These are phyloP conservation scores for Amyloporia xantha DNA, from an alignment of 768 basidiomycete genomes.

Conservation along the genomic window DNA sequence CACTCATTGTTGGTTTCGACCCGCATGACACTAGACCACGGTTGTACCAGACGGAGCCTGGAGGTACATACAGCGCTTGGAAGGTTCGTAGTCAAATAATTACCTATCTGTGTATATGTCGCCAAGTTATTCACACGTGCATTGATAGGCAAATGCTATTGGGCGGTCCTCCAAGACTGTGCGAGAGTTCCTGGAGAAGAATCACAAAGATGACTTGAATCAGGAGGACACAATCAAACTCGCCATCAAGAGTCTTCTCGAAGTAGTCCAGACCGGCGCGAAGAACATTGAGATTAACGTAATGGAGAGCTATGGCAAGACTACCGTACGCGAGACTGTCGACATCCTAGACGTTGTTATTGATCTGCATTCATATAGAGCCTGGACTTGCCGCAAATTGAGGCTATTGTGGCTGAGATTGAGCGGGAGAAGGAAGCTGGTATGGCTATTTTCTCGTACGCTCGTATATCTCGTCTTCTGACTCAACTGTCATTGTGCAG, in stretches of 20 bases:
- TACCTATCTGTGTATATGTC: background rate
- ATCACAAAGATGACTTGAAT: conserved; percentile 85
- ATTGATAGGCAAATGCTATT: conserved; percentile 84
- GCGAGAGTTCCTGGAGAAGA: conserved; percentile 97
- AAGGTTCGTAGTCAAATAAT: conserved; percentile 51
- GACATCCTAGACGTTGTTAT: background rate
- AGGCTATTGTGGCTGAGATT: conserved; percentile 86
- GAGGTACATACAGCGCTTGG: conserved; percentile 98
- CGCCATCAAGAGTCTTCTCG: conserved; percentile 90
- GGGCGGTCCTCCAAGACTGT: conserved; percentile 98
- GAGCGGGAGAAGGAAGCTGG: conserved; percentile 97
- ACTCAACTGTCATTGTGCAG: conserved; percentile 39
- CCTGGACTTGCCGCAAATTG: conserved; percentile 81
- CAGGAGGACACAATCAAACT: conserved; percentile 91
- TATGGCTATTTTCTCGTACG: conserved; percentile 19
- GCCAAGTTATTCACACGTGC: background rate
- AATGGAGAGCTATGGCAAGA: conserved; percentile 92
- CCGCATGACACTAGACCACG: conserved; percentile 83
- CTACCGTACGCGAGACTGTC: conserved; percentile 72
- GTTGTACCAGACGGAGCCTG: conserved; percentile 95
- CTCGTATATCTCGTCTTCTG: background rate
- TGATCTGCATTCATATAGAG: conserved; percentile 43
- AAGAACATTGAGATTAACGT: conserved; percentile 99
- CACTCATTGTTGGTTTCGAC: conserved; percentile 94
- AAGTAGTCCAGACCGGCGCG: conserved; percentile 99